Evolutionary conservation across 768 basidiomycete genomes (phyloP), one percentile per base, ranked within the genome.

Genomic region (Podaxis sp.): DNA sequence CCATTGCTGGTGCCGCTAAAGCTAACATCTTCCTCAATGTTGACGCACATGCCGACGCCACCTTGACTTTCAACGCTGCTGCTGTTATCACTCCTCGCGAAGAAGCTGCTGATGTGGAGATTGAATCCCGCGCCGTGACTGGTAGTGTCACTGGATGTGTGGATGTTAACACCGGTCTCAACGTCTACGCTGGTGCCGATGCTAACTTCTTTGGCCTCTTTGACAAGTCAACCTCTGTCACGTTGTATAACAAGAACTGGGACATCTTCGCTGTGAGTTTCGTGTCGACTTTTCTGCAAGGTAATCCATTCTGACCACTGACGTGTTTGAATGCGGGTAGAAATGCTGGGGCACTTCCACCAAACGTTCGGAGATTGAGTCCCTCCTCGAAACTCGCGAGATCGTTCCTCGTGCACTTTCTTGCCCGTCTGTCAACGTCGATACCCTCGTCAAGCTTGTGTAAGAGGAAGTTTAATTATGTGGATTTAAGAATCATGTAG

Each of bases 1-100:
- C 79, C 4, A 71, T 84, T 2, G 74, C 66, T 13, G 72, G 72
- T 37, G 57, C 68, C 8, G 78, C 73, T 4, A 65, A 74, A 8
- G 76, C 80, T 11, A 71, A 68, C 1, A 66, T 84, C 30, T 81
- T 78, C 71, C 65, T 84, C 51, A 73, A 77, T 3, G 66, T 80
- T 46, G 80, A 81, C 48, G 69, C 77, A 2, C 10, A n/a, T 7
- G 40, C 40, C 4, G 40, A 41, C 40, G 15, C 40, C 1, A 41
- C 40, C 40, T 41, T 41, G 40, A 4, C 40, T 17, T n/a, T 17
- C 4, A 6, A 15, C 17, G 15, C 40, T 41, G 15, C 15, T 13
- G 40, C 40, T n/a, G 15, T 17, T 15, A 41, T 41, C 17, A 41
- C 40, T 7, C 40, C 40, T 41, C 40, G 2, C 17, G 40, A 41